Evolutionary conservation across 2,329 filamentous ascomycete species (phyloP).

Genomic region (Mollisia scopiformis): DNA sequence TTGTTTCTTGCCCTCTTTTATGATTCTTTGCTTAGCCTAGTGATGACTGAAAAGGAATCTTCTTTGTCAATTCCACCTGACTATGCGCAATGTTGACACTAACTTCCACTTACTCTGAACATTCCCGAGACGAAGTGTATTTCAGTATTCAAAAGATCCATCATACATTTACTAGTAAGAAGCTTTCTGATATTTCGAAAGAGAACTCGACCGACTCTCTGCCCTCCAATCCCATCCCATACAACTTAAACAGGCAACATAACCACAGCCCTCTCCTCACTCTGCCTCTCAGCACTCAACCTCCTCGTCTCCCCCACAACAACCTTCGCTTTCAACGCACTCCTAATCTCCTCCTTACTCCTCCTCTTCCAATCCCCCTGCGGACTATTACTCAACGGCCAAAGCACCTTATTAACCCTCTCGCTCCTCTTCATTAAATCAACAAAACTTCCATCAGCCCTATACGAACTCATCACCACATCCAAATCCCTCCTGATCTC

Average conservation of each 20-base stretch:
- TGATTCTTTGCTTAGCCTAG: too few species aligned
- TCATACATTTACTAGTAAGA: too few species aligned
- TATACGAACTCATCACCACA: conserved; percentile 51
- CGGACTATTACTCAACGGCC: conserved; percentile 43
- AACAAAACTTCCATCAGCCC: conserved; percentile 22
- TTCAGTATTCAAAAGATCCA: too few species aligned
- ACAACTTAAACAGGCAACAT: not conserved
- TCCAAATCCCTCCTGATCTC: conserved; percentile 77
- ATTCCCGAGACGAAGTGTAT: too few species aligned
- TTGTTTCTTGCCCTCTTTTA: not conserved
- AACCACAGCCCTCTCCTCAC: not conserved
- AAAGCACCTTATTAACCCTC: conserved; percentile 37
- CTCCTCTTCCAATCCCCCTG: conserved; percentile 48
- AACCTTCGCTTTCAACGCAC: conserved; percentile 35
- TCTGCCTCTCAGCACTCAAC: not conserved
- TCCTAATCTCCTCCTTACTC: conserved; percentile 47
- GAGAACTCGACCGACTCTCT: too few species aligned
- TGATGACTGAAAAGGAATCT: too few species aligned
- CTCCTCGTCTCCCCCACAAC: conserved; percentile 16
- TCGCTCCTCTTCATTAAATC: conserved; percentile 7
- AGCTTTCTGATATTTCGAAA: too few species aligned
- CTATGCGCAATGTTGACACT: too few species aligned
- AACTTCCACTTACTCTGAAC: too few species aligned
- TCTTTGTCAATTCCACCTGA: too few species aligned
- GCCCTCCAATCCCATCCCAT: too few species aligned